phyloP scores from a whole-genome alignment of 495 filamentous ascomycete genomes.

The Penicillium odoratum region DNA sequence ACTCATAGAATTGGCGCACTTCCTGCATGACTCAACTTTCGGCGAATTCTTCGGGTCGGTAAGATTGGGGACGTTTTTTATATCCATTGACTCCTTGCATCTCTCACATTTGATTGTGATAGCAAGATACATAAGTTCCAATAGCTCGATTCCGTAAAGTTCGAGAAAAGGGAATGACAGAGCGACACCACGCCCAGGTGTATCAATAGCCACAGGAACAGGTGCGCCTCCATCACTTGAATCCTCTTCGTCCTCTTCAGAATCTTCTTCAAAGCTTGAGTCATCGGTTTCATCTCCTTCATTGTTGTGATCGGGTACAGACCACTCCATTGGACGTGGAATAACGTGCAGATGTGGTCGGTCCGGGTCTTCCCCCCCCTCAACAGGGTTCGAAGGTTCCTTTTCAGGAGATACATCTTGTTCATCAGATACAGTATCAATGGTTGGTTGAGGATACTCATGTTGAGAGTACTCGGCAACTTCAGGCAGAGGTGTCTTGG shows the following conservation, averaged over 20 bases:
- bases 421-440: conserved; percentile 15
- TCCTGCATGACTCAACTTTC: conserved; percentile 62
- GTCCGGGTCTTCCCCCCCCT: conserved; percentile 38
- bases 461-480: conserved; percentile 17
- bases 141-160: conserved; percentile 76
- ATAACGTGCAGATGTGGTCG: conserved; percentile 73
- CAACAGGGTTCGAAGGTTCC: conserved; percentile 7
- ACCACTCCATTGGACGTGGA: conserved; percentile 83
- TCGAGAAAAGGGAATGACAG: conserved; percentile 83
- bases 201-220: conserved; percentile 31
- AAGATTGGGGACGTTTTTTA: conserved; percentile 61
- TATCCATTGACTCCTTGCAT: conserved; percentile 76
- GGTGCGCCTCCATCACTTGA: conserved; percentile 48
- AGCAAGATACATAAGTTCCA: conserved; percentile 69
- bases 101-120: conserved; percentile 80
- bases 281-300: conserved; percentile 37
- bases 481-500: conserved; percentile 48
- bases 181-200: conserved; percentile 65
- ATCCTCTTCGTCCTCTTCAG: conserved; percentile 28
- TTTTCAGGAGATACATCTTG: conserved; percentile 18
- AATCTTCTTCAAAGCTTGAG: conserved; percentile 31
- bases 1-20: conserved; percentile 70
- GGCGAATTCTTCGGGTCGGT: conserved; percentile 39
- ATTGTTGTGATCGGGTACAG: conserved; percentile 39
- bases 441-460: conserved; percentile 2